Evolutionary conservation across 768 basidiomycete species (phyloP).

Genomic region (Boletus sp.): DNA sequence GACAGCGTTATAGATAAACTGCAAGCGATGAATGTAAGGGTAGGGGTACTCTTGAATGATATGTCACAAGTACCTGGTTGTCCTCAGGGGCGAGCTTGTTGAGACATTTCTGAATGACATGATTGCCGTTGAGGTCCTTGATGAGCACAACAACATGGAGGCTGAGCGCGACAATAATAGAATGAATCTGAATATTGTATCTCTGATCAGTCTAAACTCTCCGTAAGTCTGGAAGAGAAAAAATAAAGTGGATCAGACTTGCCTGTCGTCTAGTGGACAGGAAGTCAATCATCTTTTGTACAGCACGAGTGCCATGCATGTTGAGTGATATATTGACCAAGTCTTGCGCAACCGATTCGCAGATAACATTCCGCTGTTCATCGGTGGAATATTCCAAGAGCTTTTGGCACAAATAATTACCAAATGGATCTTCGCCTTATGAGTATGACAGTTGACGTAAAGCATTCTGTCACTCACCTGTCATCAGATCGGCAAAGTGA

Average conservation of each 20-base stretch:
- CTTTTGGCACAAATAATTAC: conserved; percentile 99
- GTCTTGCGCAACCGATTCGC: conserved; percentile 96
- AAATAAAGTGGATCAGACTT: conserved; percentile 41
- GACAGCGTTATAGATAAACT: conserved; percentile 99
- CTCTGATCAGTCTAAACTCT: conserved; percentile 70
- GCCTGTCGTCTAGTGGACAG: conserved; percentile 91
- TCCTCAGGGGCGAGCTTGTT: conserved; percentile 98
- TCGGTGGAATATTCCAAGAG: conserved; percentile 95
- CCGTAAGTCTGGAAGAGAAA: conserved; percentile 53
- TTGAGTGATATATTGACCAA: conserved; percentile 97
- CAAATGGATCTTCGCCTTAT: conserved; percentile 78
- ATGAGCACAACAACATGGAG: conserved; percentile 98
- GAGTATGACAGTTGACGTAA: conserved; percentile 2
- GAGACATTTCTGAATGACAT: conserved; percentile 98
- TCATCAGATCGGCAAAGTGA: conserved; percentile 98
- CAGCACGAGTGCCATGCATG: conserved; percentile 99
- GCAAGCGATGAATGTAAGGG: background rate
- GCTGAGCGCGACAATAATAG: conserved; percentile 94
- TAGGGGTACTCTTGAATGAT: background rate
- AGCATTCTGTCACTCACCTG: conserved; percentile 49
- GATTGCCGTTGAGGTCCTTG: conserved; percentile 97
- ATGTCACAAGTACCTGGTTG: conserved; percentile 69
- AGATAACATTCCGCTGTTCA: conserved; percentile 94
- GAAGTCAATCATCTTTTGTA: conserved; percentile 99
- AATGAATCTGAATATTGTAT: conserved; percentile 91